Evolutionary conservation across 371 early-diverging fungal genomes (phyloP).

Genomic region (Catenaria anguillulae): DNA sequence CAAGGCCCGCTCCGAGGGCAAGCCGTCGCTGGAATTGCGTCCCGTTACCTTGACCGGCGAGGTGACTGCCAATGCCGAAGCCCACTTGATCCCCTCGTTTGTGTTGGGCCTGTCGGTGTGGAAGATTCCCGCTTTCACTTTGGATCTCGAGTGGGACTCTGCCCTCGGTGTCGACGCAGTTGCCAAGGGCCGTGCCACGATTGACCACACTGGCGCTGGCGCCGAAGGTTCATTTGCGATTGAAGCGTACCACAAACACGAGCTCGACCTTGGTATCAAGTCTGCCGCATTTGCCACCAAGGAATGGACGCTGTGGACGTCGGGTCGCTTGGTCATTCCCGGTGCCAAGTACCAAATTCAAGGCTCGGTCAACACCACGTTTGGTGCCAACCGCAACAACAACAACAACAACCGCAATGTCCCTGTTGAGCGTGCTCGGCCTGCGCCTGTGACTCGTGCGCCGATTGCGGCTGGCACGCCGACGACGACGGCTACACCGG

Average conservation of each 20-base stretch:
- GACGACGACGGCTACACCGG: background rate
- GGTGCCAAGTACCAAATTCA: background rate
- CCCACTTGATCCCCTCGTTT: no score
- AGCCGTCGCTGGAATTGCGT: no score
- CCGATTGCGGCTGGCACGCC: background rate
- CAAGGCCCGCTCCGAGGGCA: no score
- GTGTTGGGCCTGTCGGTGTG: no score
- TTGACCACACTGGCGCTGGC: constrained; percentile 3
- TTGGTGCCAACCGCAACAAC: background rate
- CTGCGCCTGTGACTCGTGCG: background rate
- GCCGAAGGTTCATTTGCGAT: background rate
- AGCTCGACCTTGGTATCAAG: constrained; percentile 2
- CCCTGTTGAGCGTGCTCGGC: no score
- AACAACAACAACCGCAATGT: constrained; percentile 1
- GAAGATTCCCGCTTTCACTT: no score
- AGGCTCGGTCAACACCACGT: background rate
- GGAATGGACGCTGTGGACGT: background rate
- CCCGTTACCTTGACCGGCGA: no score
- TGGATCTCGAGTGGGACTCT: no score
- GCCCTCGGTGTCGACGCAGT: no score
- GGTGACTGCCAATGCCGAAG: no score
- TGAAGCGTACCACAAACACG: constrained; percentile 3
- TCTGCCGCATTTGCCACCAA: background rate
- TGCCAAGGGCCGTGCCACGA: constrained; percentile 1
- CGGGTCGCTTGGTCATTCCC: background rate